Base-by-base conservation (phyloP, 768 basidiomycete species). In the Leccinum aurantiacum region DNA sequence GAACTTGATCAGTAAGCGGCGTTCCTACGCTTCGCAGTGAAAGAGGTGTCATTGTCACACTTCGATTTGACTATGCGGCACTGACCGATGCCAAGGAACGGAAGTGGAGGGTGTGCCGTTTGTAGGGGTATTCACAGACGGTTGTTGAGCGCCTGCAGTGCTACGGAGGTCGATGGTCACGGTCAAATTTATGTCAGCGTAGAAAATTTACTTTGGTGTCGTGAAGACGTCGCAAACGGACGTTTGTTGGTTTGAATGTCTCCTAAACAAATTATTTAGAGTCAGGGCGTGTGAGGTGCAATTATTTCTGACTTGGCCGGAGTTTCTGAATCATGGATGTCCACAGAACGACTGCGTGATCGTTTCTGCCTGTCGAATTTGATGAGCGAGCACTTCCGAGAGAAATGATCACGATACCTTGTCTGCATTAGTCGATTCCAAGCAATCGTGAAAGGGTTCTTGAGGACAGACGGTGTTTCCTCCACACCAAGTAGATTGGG, bases 231-330 rank as follows among this genome's bases (percentile, higher is more conserved):
- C 63, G n/a, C 54, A 29, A 25, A 17, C 11, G 5, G 55, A 57
- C 3, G 25, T 41, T 35, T 57, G 61, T 31, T 62, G 56, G 25
- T 10, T 22, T 22, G 13, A 33, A 9, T 35, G 44, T 47, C 58
- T 65, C 54, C 69, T 70, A 14, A 14, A 44, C 7, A 35, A 24
- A 29, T 8, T 3, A 33, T 46, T 41, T 25, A 37, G 22, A 24
- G 44, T 49, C 3, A 0, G 13, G 15, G 19, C 4, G 5, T 0
- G 27, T 24, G 25, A 11, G 0, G 25, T 29, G 1, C 7, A 10
- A 17, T 53, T 14, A 47, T 46, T 46, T 25, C 66, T 68, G 38
- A 74, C 73, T 73, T 73, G 44, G 46, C 48, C 0, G 67, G 69
- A 2, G 66, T 63, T 17, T 25, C 49, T n/a, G 53, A 10, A 44